phyloP scores from a whole-genome alignment of 805 yeast species.

The Debaryomyces prosopidis region DNA sequence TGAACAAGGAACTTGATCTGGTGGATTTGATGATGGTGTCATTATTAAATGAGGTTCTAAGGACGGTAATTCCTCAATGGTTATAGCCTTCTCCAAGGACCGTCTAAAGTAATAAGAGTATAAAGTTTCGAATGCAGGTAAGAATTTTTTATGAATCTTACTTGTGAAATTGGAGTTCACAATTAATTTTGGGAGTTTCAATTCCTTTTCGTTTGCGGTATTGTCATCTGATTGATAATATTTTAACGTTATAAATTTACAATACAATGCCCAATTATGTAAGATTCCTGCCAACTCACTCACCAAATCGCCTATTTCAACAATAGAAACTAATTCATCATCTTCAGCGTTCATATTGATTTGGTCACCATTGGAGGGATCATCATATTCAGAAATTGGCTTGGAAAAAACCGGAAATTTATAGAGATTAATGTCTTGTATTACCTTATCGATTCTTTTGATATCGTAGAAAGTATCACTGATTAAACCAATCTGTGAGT shows the following conservation, averaged over 20 bases:
- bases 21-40: conserved; percentile 22
- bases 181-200: conserved; percentile 53
- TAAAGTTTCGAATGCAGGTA: conserved; percentile 65
- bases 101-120: conserved; percentile 68
- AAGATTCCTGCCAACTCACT: conserved; percentile 74
- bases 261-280: conserved; percentile 82
- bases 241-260: conserved; percentile 67
- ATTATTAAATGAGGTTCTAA: conserved; percentile 35
- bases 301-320: conserved; percentile 64
- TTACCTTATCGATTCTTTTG: conserved; percentile 54
- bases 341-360: conserved; percentile 28
- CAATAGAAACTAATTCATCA: conserved; percentile 48
- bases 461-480: conserved; percentile 83
- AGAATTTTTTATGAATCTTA: conserved; percentile 52
- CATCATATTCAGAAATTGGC: conserved; percentile 12
- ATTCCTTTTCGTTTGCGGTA: conserved; percentile 14
- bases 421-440: conserved; percentile 58
- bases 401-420: conserved; percentile 27
- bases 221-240: conserved; percentile 51
- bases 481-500: conserved; percentile 87
- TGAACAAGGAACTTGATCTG: conserved; percentile 67
- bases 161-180: conserved; percentile 52
- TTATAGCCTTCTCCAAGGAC: conserved; percentile 78
- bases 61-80: conserved; percentile 73
- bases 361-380: conserved; percentile 15